Evolutionary conservation across 148 eudicot species (phyloP).

Genomic region (Vaccinium corymbosum): DNA sequence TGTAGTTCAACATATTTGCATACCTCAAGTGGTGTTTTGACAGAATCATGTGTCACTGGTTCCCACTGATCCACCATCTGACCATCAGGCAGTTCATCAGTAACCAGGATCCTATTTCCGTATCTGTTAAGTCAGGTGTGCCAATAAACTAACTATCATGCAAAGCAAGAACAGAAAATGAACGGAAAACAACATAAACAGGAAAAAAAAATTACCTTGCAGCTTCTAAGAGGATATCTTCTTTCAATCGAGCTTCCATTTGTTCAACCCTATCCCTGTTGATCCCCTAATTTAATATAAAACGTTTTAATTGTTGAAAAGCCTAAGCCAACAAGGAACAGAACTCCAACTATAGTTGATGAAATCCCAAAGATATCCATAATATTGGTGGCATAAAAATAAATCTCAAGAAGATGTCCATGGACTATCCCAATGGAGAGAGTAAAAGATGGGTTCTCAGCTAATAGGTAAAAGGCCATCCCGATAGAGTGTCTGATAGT

Average conservation of each 20-base stretch:
- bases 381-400: not conserved
- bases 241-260: conserved; percentile 92
- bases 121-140: conserved; percentile 48
- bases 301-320: conserved; percentile 23
- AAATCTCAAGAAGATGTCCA: not conserved
- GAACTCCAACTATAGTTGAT: not conserved
- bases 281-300: conserved; percentile 69
- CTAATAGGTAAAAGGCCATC: not conserved
- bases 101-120: conserved; percentile 86
- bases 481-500: not conserved
- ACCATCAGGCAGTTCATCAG: conserved; percentile 97
- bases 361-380: not conserved
- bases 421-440: not conserved
- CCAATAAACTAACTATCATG: conserved; percentile 11
- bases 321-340: conserved; percentile 20
- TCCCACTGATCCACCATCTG: conserved; percentile 99
- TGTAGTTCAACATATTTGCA: not conserved
- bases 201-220: conserved; percentile 53
- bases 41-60: conserved; percentile 71
- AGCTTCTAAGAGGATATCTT: conserved; percentile 85
- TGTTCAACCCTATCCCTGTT: conserved; percentile 93
- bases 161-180: conserved; percentile 13
- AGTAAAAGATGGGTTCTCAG: not conserved
- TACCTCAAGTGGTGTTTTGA: conserved; percentile 91
- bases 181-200: conserved; percentile 12